Evolutionary conservation across 352 stramenopile species (phyloP).

Genomic region (Paralagenidium karlingii): DNA sequence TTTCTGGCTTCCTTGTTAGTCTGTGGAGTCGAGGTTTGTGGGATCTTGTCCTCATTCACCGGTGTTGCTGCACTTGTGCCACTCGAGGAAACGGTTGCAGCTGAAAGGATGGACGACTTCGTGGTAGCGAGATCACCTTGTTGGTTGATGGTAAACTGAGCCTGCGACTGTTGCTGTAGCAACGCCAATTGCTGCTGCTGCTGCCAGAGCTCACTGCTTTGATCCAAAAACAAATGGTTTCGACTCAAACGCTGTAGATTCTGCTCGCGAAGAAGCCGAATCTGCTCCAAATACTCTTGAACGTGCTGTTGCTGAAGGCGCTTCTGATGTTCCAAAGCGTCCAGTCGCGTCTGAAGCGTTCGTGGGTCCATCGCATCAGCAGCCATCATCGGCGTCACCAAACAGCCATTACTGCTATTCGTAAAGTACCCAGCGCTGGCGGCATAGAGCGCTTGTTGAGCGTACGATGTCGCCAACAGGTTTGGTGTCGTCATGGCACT

Average conservation of each 20-base stretch:
- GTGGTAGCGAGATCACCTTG: background rate
- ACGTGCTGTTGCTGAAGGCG: slow-evolving; percentile 27
- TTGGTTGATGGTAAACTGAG: no score
- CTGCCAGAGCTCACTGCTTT: slow-evolving; percentile 26
- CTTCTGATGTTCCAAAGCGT: slow-evolving; percentile 34
- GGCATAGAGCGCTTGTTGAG: no score
- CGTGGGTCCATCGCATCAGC: slow-evolving; percentile 40
- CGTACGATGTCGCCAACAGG: no score
- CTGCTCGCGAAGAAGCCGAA: slow-evolving; percentile 25
- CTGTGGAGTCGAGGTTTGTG: no score
- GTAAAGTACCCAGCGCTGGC: no score
- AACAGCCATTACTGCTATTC: no score
- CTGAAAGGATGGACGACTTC: background rate
- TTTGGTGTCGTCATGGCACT: no score
- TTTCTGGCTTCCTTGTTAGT: no score
- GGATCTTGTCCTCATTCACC: no score
- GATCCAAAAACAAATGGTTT: slow-evolving; percentile 26
- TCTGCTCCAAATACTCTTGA: slow-evolving; percentile 40
- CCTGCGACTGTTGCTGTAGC: no score
- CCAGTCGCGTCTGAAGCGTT: slow-evolving; percentile 42
- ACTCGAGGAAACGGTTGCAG: background rate
- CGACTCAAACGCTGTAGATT: slow-evolving; percentile 37
- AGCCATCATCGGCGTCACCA: slow-evolving; percentile 8
- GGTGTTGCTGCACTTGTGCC: no score
- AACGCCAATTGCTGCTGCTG: no score